Evolutionary conservation across 768 basidiomycete species (phyloP), one percentile per base, ranked within the genome.

Genomic region (Favolaschia claudopus): DNA sequence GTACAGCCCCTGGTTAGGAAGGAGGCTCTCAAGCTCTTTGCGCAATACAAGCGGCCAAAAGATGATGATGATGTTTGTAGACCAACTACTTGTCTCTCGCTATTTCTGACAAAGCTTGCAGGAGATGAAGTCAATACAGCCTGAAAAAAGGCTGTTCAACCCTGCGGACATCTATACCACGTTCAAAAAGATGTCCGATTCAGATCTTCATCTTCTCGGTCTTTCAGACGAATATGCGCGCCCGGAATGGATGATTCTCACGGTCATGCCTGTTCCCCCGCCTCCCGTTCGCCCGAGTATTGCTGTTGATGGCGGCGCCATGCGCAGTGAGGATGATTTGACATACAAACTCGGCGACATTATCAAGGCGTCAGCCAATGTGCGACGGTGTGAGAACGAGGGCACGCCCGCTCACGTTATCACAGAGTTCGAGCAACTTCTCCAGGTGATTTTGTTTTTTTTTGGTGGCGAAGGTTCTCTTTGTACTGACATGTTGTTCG

Each of bases 231-330:
- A 94, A 71, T 99, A 97, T 71, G 96, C 97, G 7, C 87, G 96
- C 37, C 97, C 97, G 3, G 95, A 98, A 69, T 99, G 97, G 97
- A 99, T 99, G 97, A 97, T 99, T 65, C 79, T 99, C 37, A 99
- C 97, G 0, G 95, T 98, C 33, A 84, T 99, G 73, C 97, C 97
- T 32, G 96, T 99, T 0, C 97, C 97, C 2, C 97, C 97, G 2
- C 96, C 96, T 7, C 95, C 97, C 8, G 97, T 99, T 51, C 93
- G 97, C 45, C 97, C 97, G 0, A 96, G 95, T 76, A 98, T 99
- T 55, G 91, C 96, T 13, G 93, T 98, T 27, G 96, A 99, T 66
- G 96, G 96, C 20, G 96, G 96, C 48, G 89, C 92, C 2, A 95
- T 96, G 91, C 86, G 96, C 38, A 94, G 93, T 67, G 97, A 99